Evolutionary conservation across 2,329 filamentous ascomycete genomes (phyloP), one percentile per base, ranked within the genome.

Genomic region (Cucurbitaria berberidis): DNA sequence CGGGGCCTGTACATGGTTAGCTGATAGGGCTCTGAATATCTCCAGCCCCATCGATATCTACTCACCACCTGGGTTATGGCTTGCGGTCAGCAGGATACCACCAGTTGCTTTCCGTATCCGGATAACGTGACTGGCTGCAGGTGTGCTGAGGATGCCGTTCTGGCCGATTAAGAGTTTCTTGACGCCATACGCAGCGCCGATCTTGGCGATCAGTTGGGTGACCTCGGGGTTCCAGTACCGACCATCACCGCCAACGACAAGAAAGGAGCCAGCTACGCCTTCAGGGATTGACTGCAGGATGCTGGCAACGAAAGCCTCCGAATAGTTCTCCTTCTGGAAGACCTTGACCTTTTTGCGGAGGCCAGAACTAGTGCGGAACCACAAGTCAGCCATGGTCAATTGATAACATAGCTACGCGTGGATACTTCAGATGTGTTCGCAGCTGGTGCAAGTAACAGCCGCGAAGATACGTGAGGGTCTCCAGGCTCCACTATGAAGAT

Each of bases 271-370:
- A 72, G 97, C 81, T 48, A 83, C 93, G 59, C 95, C 95, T 78
- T 99, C 95, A 27, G 95, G 95, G 69, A 99, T 99, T 46, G 95
- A 96, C 58, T 96, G 86, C 65, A 99, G 86, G 75, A 97, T 96
- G 77, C 91, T 93, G 62, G 93, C 84, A 66, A 99, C 86, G 77
- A 99, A 99, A 46, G 93, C 87, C 80, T 99, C 95, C 78, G 91
- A 93, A 84, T 99, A 99, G 81, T 99, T 86, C 55, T 88, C 83
- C 79, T 97, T 84, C 78, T 99, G 91, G 84, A 99, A 99, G 75
- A 96, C 90, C 73, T 91, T 92, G 81, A 98, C 95, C 86, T 96
- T 98, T 82, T 99, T 99, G 63, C 95, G 92, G 77, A 99, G 91
- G 78, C 95, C 95, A 65, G 95, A 99, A 67, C 93, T 98, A 71